Evolutionary conservation across 352 stramenopile species (phyloP).

Genomic region (Blastocystis sp.): DNA sequence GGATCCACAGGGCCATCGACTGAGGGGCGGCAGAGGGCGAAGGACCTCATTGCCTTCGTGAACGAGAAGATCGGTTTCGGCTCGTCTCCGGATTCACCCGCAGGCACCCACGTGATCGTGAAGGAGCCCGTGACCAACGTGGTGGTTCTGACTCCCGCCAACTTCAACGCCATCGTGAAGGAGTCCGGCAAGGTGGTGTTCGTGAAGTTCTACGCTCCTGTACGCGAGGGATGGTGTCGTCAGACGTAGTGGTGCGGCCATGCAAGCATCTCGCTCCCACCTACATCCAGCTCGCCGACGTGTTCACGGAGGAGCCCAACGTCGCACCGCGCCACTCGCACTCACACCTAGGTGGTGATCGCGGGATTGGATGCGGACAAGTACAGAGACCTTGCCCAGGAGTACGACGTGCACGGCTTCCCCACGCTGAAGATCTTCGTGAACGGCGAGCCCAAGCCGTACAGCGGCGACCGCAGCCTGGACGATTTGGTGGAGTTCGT

Average conservation of each 20-base stretch:
- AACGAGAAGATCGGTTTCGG: constrained; percentile 16
- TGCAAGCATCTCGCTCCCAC: constrained; percentile 79
- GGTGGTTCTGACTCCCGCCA: constrained; percentile 53
- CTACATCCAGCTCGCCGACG: constrained; percentile 73
- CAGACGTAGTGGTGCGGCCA: constrained; percentile 72
- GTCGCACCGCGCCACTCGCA: neutral
- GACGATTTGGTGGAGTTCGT: constrained; percentile 67
- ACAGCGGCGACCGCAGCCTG: constrained; percentile 42
- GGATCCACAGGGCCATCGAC: constrained; percentile 20
- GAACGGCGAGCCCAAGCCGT: constrained; percentile 30
- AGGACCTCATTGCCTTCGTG: constrained; percentile 15
- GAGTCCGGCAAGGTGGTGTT: constrained; percentile 50
- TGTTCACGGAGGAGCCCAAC: constrained; percentile 41
- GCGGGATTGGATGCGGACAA: constrained; percentile 84
- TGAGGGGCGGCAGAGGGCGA: constrained; percentile 1
- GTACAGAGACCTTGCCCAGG: constrained; percentile 23
- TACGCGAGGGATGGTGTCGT: neutral
- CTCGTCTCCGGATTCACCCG: neutral
- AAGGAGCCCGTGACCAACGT: constrained; percentile 51
- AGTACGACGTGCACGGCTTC: constrained; percentile 53
- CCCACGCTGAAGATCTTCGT: constrained; percentile 63
- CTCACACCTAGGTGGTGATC: constrained; percentile 77
- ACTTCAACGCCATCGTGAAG: constrained; percentile 53
- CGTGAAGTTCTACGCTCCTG: constrained; percentile 64
- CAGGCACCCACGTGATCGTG: constrained; percentile 35